Conservation (phyloP, 257 asterid genomes). For the Gynochthodes officinalis region DNA sequence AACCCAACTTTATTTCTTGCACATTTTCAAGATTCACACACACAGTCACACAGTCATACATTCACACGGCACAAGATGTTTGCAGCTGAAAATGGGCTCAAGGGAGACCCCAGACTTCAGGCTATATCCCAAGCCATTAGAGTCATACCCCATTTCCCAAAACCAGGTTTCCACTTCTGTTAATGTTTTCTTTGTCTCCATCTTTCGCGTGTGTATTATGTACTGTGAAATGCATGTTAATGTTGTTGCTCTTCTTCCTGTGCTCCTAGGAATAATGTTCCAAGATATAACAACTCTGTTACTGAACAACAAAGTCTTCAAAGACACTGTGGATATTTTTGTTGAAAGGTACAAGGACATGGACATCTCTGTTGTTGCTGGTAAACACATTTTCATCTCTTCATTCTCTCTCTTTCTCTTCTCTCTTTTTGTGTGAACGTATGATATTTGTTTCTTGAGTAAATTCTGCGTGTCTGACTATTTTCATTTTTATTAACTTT, state of each 20-base stretch:
- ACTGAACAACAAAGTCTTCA: constrained; percentile 70
- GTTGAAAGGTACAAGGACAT: constrained; percentile 79
- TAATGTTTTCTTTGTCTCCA: background rate
- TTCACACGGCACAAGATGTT: constrained; percentile 37
- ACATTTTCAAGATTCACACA: constrained; percentile 1
- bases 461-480: too few species aligned
- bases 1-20: background rate
- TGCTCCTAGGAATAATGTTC: constrained; percentile 70
- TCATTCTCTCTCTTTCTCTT: background rate
- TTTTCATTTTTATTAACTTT: too few species aligned
- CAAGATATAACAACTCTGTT: constrained; percentile 83
- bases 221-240: background rate
- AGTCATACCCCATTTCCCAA: constrained; percentile 83
- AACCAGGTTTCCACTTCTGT: constrained; percentile 50
- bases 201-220: background rate
- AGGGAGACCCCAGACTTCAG: constrained; percentile 69
- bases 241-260: background rate
- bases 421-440: background rate
- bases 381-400: constrained; percentile 27
- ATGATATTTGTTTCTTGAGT: too few species aligned
- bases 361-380: constrained; percentile 89
- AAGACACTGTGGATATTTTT: constrained; percentile 79
- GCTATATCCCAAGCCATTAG: constrained; percentile 70
- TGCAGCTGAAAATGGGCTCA: constrained; percentile 84
- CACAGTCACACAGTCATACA: background rate